Base-by-base conservation (phyloP, 2,329 filamentous ascomycete genomes). In the Talaromyces rugulosus region DNA sequence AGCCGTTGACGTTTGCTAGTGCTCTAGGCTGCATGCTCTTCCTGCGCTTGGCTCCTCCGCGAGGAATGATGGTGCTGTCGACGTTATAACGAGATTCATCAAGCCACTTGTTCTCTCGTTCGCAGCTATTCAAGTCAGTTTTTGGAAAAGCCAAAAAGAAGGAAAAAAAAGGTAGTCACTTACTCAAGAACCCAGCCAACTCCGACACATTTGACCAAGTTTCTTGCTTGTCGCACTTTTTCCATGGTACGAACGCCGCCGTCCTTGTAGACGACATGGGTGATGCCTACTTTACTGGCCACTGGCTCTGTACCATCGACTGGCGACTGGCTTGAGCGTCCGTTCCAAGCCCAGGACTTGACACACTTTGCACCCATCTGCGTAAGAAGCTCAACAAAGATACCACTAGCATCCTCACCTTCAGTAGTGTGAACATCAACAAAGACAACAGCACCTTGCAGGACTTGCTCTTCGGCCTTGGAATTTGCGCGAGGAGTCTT, bases 251-350 rank as follows among this genome's bases (percentile, higher is more conserved):
- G 83, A 70, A 89, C 88, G 50, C 87, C 87, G 53, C 92, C 92
- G 70, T 96, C 92, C 74, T 96, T 96, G 81, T 88, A 96, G 6
- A 96, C 86, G 7, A 96, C 90, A 71, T 96, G 92, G 0, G 92
- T 96, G 68, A 96, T 91, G 5, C 88, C 89, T 63, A 91, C 80
- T 72, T 87, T 89, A 18, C 57, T 59, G 18, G 14, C 54, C 56
- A 70, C 69, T 14, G 76, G 71, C 56, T 70, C 72, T 5, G 72
- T 66, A 9, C 74, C 71, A n/a, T 65, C 67, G 2, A 66, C 69
- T 6, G 73, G 75, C 5, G 72, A 74, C 23, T 77, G 57, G 64
- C 77, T 79, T 18, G 74, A 67, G n/a, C 74, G 70, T n/a, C 86
- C 85, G 69, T 88, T 89, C 88, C 90, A 93, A 52, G 80, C 80